phyloP scores from a whole-genome alignment of 306 rosid genomes.

The Quercus parvula region DNA sequence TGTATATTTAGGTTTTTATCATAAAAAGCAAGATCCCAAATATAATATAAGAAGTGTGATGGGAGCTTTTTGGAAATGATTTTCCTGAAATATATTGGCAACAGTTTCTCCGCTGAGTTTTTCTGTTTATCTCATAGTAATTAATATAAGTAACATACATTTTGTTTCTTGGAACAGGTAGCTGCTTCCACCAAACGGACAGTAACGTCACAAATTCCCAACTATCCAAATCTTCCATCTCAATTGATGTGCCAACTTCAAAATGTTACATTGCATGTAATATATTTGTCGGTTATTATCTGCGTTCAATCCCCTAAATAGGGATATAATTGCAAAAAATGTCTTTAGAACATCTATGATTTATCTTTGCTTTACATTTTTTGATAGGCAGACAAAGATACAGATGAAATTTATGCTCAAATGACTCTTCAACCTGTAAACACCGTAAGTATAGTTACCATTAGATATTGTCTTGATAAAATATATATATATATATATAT shows the following conservation, averaged over 20 bases:
- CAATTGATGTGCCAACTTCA: slow-evolving; percentile 91
- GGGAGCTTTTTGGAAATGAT: not conserved
- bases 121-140: not conserved
- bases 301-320: not conserved
- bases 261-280: slow-evolving; percentile 81
- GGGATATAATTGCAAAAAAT: not conserved
- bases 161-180: slow-evolving; percentile 43
- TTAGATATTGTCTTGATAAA: not conserved
- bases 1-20: not conserved
- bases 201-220: slow-evolving; percentile 95
- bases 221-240: slow-evolving; percentile 82
- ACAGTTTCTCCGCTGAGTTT: not conserved
- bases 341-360: not conserved
- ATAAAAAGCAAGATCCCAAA: not conserved
- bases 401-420: slow-evolving; percentile 95
- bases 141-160: slow-evolving; percentile 13
- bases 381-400: slow-evolving; percentile 86
- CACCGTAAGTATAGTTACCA: slow-evolving; percentile 57
- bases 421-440: slow-evolving; percentile 92
- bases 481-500: no score
- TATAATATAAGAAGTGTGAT: not conserved
- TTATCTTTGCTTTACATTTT: slow-evolving; percentile 12
- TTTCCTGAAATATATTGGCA: not conserved
- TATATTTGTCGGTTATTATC: slow-evolving; percentile 1
- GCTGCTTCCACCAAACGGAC: slow-evolving; percentile 88